Evolutionary conservation across 2,329 filamentous ascomycete species (phyloP), one percentile per base, ranked within the genome.

Genomic region (Xylariomycetidae sp.): DNA sequence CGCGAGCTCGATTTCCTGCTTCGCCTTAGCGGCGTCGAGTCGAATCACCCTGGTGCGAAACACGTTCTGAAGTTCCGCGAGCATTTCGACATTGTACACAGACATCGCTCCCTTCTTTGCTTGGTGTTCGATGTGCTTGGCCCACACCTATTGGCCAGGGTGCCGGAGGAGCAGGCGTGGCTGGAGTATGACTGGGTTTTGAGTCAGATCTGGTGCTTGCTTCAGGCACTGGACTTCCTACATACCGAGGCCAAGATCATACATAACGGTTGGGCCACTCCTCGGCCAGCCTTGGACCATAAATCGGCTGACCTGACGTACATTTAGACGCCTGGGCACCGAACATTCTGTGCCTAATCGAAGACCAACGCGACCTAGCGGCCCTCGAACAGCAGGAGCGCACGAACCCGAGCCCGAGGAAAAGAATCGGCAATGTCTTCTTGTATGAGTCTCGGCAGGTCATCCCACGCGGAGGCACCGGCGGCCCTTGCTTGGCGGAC

Each of bases 331-430:
- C 8, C 25, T 27, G 25, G 25, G 8, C 7, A 8, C 7, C 14
- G 13, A 27, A 27, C 14, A 15, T 27, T 26, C 26, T 29, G 13
- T 29, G 26, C 26, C 26, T 16, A n/a, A 29, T 29, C 15, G 26
- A 29, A 29, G 26, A 16, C 26, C 6, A 15, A 7, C 26, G 26
- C 10, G 15, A 29, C 26, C 15, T 29, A 6, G 26, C 6, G 7
- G 15, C 26, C 15, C 26, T 29, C 12, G 13, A 29, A 12, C 4
- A 29, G 15, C 12, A 6, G 6, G 12, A 29, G 12, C 8, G 10
- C n/a, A 9, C 7, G 7, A 29, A 16, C 15, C 26, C 13, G 15
- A 29, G 26, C 18, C 13, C n/a, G 7, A 13, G 15, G 15, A 7
- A 15, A 6, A 16, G 15, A 7, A 15, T 6, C 13, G 7, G 26